phyloP scores from a whole-genome alignment of 108 stramenopile genomes.

The Poteriospumella lacustris region DNA sequence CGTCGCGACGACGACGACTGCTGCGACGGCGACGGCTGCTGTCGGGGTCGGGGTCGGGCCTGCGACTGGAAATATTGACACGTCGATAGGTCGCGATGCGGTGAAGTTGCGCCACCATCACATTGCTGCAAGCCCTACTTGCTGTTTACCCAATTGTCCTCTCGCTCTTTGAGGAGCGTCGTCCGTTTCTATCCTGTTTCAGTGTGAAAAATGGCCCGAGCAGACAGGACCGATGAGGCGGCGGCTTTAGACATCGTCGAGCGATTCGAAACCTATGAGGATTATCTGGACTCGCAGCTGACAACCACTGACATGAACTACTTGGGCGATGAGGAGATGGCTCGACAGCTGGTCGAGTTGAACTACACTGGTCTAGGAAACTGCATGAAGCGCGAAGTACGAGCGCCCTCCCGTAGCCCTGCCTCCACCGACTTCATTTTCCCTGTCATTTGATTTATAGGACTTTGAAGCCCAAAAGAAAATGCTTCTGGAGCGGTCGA shows the following conservation, averaged over 20 bases:
- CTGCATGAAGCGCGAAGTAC: conserved; percentile 41
- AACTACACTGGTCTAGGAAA: conserved; percentile 60
- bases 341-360: conserved; percentile 64
- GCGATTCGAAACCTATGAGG: conserved; percentile 60
- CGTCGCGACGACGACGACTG: no score
- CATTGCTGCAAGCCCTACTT: no score
- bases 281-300: conserved; percentile 62
- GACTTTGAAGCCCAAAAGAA: conserved; percentile 64
- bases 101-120: no score
- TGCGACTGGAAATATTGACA: no score
- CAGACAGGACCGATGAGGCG: background rate
- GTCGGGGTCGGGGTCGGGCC: no score
- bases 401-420: background rate
- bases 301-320: conserved; percentile 64
- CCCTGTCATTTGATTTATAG: conserved; percentile 26
- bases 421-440: background rate
- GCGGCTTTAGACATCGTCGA: conserved; percentile 29
- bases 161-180: no score
- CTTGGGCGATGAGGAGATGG: conserved; percentile 60
- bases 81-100: no score
- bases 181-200: no score
- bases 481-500: conserved; percentile 50
- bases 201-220: background rate
- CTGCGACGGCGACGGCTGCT: no score
- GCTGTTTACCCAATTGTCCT: no score